Base-by-base conservation (phyloP, 331 rosid species). In the Prunus yedoensis region DNA sequence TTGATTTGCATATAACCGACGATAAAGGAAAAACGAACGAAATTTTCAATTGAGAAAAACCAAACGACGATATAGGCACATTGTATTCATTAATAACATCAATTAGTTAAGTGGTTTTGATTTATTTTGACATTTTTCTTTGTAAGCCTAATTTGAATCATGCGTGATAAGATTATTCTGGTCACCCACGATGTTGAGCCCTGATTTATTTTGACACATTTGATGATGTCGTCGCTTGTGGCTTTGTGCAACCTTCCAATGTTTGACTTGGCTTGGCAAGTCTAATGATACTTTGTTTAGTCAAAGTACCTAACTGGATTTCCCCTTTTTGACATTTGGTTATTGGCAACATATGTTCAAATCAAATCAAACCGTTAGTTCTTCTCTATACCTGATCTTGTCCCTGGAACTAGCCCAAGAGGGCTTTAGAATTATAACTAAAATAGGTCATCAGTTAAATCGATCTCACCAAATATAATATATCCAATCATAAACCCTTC, bases 321-420 rank as follows among this genome's bases (percentile, higher is more conserved):
- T 58, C 28, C 49, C 68, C 50, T 54, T 71, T 73, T 73, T 73
- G 45, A 5, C 57, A 58, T 43, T 58, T 61, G 57, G 32, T 30
- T 73, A n/a, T 17, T 58, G 57, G 45, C 77, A 25, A 43, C 17
- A 28, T 30, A 16, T 25, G 43, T 16, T 10, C 30, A 49, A 50
- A 49, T 61, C 60, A 30, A 62, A 28, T 17, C 58, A 59, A 20
- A 38, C 23, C 0, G 25, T 2, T 38, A 52, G 6, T 53, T 12
- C 21, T 12, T 10, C 52, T 10, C 16, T 13, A 47, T 47, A 47
- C 52, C 17, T 47, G 15, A 47, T 47, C 17, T 47, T 4, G 4
- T 47, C 16, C 52, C 5, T 5, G 17, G 52, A 11, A 47, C 52
- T 47, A 47, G 5, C 17, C 5, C 17, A 11, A 47, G 15, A 38